Evolutionary conservation across 768 basidiomycete genomes (phyloP).

Genomic region (Pleurotus citrinopileatus): DNA sequence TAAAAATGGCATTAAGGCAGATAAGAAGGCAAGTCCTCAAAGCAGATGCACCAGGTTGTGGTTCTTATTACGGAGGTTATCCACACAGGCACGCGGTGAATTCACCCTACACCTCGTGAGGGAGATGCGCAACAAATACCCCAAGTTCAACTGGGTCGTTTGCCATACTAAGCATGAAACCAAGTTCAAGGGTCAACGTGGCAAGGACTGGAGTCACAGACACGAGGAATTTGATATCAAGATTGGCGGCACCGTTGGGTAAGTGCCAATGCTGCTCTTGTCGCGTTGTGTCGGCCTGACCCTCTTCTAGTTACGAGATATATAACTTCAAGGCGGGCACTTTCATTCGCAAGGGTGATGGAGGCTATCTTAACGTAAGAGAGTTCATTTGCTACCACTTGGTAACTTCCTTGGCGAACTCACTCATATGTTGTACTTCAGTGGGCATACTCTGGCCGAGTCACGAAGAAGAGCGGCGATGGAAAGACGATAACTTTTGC

Average conservation of each 20-base stretch:
- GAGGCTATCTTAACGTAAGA: constrained; percentile 10
- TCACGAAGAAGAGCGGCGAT: background rate
- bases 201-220: constrained; percentile 18
- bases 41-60: no score
- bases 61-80: background rate
- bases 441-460: background rate
- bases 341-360: constrained; percentile 9
- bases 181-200: constrained; percentile 14
- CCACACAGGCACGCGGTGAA: constrained; percentile 2
- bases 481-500: background rate
- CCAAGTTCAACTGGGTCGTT: constrained; percentile 18
- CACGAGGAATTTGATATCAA: constrained; percentile 16
- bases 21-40: background rate
- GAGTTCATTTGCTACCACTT: background rate
- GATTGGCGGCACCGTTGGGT: constrained; percentile 16
- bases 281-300: background rate
- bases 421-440: background rate
- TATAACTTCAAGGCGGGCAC: constrained; percentile 1
- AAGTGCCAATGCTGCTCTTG: background rate
- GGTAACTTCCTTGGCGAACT: background rate
- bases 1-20: background rate
- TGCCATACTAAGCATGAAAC: constrained; percentile 17
- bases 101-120: background rate
- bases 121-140: constrained; percentile 14
- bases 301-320: background rate